A percentile compares a stretch with the other conserved stretches of the same genome.
phyloP scores from a whole-genome alignment of 805 yeast genomes.

The Naumovozyma baii region DNA sequence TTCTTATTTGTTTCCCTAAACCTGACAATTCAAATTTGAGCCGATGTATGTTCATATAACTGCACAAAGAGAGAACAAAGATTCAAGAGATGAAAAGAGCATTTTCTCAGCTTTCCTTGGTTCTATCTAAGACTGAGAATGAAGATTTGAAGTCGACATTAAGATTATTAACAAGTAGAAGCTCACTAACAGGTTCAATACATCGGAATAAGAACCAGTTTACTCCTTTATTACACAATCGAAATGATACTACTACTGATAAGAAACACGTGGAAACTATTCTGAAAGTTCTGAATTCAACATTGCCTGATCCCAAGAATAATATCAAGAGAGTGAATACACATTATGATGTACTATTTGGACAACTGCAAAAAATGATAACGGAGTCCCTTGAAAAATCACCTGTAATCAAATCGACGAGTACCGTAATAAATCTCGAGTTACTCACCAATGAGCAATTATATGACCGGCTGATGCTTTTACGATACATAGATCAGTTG shows the following conservation, averaged over 20 bases:
- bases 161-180: constrained; percentile 16
- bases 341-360: constrained; percentile 24
- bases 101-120: constrained; percentile 13
- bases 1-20: no score
- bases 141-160: constrained; percentile 22
- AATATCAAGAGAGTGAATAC: constrained; percentile 17
- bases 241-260: constrained; percentile 3
- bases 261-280: constrained; percentile 20
- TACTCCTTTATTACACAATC: constrained; percentile 5
- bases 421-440: constrained; percentile 1
- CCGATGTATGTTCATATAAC: no score
- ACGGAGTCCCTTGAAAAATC: constrained; percentile 10
- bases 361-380: constrained; percentile 18
- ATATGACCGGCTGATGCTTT: constrained; percentile 13
- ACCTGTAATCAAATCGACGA: neutral
- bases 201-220: neutral
- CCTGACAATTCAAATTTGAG: no score
- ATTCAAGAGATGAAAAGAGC: constrained; percentile 15
- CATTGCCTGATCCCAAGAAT: constrained; percentile 19
- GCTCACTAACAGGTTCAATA: neutral
- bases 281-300: constrained; percentile 20
- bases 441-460: constrained; percentile 8
- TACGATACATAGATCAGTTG: constrained; percentile 14
- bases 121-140: constrained; percentile 13
- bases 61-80: no score